Evolutionary conservation across 495 filamentous ascomycete genomes (phyloP), one percentile per base, ranked within the genome.

Genomic region (Aspergillus baeticus): DNA sequence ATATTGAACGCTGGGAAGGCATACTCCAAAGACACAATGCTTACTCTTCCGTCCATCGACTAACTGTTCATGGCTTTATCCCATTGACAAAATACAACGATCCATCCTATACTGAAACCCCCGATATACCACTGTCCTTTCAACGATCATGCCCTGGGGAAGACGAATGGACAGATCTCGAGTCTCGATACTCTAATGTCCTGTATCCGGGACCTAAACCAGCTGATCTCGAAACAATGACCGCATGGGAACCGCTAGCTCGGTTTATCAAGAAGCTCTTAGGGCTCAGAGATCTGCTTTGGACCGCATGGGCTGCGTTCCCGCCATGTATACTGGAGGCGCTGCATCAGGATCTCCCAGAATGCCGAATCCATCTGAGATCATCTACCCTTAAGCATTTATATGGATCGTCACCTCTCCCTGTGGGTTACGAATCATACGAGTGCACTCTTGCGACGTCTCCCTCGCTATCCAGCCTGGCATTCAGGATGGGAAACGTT

Each of bases 251-350:
- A 38, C 50, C 50, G 20, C 38, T 53, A 21, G 26, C 23, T 20
- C 14, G 18, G 41, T 43, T 53, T 34, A 29, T 44, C 14, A 29
- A 35, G 22, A 43, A 35, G 26, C 50, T 53, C n/a, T 20, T 17
- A 29, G 38, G 50, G 39, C 37, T 53, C 15, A 29, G 26, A n/a
- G 22, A 53, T 20, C 15, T 53, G 31, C 22, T 53, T 26, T 53
- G 50, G 50, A 18, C 15, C 26, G 22, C n/a, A 21, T 33, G 50
- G 31, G n/a, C 23, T 34, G 22, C 26, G 10, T 44, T 43, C 10
- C 50, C 50, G 8, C 38, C 50, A n/a, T 53, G 38, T 35, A 18
- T 53, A 15, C 29, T 53, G 14, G 37, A 53, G n/a, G 50, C 43
- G 18, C 31, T 53, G 23, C 50, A 44, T 17, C 50, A 34, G n/a